Conservation (phyloP, 2,329 filamentous ascomycete species). For the Neoascochyta sp. region DNA sequence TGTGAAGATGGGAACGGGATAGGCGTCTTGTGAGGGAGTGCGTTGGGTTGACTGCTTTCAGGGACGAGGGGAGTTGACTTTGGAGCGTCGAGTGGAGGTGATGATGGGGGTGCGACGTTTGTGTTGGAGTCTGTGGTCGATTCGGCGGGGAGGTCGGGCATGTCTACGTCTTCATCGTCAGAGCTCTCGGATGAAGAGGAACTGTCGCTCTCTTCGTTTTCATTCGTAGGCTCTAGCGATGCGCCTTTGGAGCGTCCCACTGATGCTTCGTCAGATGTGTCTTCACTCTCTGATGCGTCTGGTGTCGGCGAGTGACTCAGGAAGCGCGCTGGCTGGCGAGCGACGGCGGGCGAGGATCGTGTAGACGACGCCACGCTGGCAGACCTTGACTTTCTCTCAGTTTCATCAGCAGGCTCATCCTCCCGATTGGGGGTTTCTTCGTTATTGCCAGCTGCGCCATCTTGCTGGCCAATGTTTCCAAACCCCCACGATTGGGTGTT, state of each 20-base stretch:
- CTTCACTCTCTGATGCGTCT: slow-evolving; percentile 14
- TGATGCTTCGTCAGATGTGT: slow-evolving; percentile 9
- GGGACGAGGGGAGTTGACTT: slow-evolving; percentile 6
- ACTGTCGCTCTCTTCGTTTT: slow-evolving; percentile 5
- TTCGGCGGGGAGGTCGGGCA: slow-evolving; percentile 4
- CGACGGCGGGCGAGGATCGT: slow-evolving; percentile 19
- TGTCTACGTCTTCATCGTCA: slow-evolving; percentile 10
- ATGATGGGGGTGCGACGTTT: slow-evolving; percentile 10
- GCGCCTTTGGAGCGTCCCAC: slow-evolving; percentile 3
- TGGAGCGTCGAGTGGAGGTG: slow-evolving; percentile 5
- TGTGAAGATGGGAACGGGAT: slow-evolving; percentile 10
- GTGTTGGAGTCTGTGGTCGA: background rate
- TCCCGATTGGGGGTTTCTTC: slow-evolving; percentile 3
- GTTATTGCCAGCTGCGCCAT: background rate
- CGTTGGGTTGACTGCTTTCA: slow-evolving; percentile 6
- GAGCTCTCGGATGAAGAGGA: slow-evolving; percentile 12
- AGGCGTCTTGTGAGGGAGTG: slow-evolving; percentile 3
- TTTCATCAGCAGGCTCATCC: slow-evolving; percentile 4
- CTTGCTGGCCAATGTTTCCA: background rate
- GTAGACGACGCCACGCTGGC: slow-evolving; percentile 11
- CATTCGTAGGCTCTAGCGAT: slow-evolving; percentile 1
- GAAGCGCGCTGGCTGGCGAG: slow-evolving; percentile 18
- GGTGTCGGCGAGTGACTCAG: slow-evolving; percentile 24
- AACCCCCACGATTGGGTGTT: slow-evolving; percentile 7
- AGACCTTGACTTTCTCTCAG: slow-evolving; percentile 11